These are phyloP conservation scores for Lentinula edodes DNA, from an alignment of 768 basidiomycete species.

Conservation along the genomic window DNA sequence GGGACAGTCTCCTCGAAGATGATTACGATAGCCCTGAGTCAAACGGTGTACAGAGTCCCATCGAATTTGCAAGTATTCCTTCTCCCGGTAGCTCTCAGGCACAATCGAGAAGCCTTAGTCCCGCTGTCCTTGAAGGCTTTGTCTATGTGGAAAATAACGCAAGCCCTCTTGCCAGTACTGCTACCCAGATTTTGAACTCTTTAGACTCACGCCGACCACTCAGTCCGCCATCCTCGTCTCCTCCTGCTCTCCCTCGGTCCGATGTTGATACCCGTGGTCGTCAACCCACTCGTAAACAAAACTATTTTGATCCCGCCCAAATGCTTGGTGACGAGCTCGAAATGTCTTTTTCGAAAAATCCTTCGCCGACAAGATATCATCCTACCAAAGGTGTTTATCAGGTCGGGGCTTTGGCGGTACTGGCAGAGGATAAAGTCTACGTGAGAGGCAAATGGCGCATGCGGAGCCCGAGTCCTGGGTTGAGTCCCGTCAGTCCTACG, in stretches of 20 bases:
- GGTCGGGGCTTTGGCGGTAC: not conserved
- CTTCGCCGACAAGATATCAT: slow-evolving; percentile 1
- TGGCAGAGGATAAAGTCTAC: slow-evolving; percentile 2
- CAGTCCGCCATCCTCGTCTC: not conserved
- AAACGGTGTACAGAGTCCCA: not conserved
- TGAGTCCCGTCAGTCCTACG: slow-evolving; percentile 1
- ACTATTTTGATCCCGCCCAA: not conserved
- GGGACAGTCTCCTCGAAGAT: slow-evolving; percentile 3
- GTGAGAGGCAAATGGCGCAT: slow-evolving; percentile 4
- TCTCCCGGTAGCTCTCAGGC: not conserved
- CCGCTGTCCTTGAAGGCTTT: not conserved
- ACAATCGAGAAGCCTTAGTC: not conserved
- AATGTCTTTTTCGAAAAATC: slow-evolving; percentile 3
- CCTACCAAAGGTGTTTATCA: not conserved
- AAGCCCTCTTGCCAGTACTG: not conserved
- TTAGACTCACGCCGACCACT: not conserved
- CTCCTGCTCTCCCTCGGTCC: not conserved
- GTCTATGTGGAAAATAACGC: not conserved
- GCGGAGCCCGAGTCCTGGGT: slow-evolving; percentile 3
- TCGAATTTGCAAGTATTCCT: not conserved
- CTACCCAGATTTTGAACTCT: not conserved
- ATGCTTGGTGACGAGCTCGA: slow-evolving; percentile 1
- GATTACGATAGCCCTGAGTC: not conserved
- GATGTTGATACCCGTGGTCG: not conserved
- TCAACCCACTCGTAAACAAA: not conserved